These are phyloP conservation scores for Persicaria maculosa DNA, from an alignment of 148 eudicot genomes.

Conservation along the genomic window DNA sequence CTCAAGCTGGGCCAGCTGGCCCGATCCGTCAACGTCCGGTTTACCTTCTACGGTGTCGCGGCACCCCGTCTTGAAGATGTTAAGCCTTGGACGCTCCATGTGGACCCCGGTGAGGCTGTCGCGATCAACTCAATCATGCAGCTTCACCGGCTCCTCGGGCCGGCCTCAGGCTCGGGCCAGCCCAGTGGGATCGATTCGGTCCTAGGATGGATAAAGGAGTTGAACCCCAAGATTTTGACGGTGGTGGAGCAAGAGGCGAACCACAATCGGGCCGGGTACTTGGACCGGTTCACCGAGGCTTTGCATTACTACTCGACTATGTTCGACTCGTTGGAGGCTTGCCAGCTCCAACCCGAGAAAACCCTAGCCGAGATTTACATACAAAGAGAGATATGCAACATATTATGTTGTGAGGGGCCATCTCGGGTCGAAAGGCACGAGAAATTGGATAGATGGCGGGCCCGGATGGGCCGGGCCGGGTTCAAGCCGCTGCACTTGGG, in stretches of 20 bases:
- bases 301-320: conserved; percentile 55
- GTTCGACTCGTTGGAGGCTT: conserved; percentile 63
- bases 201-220: conserved; percentile 33
- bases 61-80: conserved; percentile 38
- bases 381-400: conserved; percentile 46
- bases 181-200: conserved; percentile 18
- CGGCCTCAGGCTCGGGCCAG: not conserved
- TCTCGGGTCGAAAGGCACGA: conserved; percentile 58
- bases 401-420: conserved; percentile 52
- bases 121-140: conserved; percentile 55
- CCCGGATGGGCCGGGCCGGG: conserved; percentile 34
- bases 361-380: conserved; percentile 41
- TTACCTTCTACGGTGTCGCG: conserved; percentile 38
- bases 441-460: conserved; percentile 53
- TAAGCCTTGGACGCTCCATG: conserved; percentile 47
- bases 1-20: conserved; percentile 39
- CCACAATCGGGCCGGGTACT: conserved; percentile 43
- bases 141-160: conserved; percentile 43
- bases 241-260: conserved; percentile 57
- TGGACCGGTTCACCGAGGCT: conserved; percentile 46
- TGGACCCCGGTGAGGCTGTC: conserved; percentile 32
- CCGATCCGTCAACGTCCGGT: conserved; percentile 36
- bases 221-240: conserved; percentile 53
- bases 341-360: conserved; percentile 30
- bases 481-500: conserved; percentile 40